Evolutionary conservation across 371 early-diverging fungal species (phyloP), one percentile per base, ranked within the genome.

Genomic region (Apophysomyces elegans): DNA sequence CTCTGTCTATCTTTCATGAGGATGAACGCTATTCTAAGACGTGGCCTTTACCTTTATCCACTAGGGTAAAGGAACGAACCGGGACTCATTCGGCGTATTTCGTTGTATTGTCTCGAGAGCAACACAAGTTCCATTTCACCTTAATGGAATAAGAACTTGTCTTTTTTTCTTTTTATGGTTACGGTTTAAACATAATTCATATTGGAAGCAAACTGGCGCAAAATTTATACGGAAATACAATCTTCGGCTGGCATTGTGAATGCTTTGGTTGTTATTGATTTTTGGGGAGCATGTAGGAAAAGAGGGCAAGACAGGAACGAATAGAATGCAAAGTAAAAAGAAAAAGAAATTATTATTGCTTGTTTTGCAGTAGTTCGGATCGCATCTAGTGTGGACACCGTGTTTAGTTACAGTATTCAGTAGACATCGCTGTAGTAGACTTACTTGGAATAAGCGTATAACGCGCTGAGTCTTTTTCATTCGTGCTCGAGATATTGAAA

Each of bases 391-490:
- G 45, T 13, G 14, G 16, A 26, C 26, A 2, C 26, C 26, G 26
- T 26, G 2, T 26, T 26, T 26, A 26, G 26, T 26, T 26, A 26
- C 26, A 26, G 26, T 1, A 26, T 26, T 18, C 5, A 18, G 9
- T 50, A 14, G 0, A 13, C 41, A 41, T 41, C 7, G 13, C 13
- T 45, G 45, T 7, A n/a, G 13, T 16, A 45, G 16, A 16, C 26
- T 69, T 72, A 73, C 73, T 64, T 73, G 65, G 41, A 73, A 73
- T 70, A 69, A 63, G 21, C 73, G 50, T 64, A 73, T 63, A 16
- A 69, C 73, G 60, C 64, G 58, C 41, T 39, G 69, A 3, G 69
- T 64, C 45, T 73, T 73, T 39, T 73, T 73, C 18, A 73, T 59
- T 37, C 73, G 66, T 50, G 21, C 50, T 14, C 50, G 50, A 9